phyloP scores from a whole-genome alignment of 2,329 filamentous ascomycete genomes.

The Lomentospora prolificans region DNA sequence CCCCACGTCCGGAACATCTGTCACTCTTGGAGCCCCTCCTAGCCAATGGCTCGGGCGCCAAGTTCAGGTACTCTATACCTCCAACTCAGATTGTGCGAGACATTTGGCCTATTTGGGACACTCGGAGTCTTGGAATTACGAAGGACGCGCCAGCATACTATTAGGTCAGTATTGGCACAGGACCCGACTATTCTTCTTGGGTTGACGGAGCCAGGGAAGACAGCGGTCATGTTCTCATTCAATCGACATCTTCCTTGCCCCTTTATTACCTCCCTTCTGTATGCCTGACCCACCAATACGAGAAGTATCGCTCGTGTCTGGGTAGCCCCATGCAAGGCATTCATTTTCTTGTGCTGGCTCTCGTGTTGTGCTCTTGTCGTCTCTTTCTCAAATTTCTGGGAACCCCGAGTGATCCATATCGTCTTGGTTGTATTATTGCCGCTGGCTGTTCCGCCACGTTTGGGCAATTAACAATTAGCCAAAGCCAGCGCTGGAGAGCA shows the following conservation, averaged over 20 bases:
- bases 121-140: background rate
- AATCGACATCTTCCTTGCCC: too few species aligned
- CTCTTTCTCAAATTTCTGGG: background rate
- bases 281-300: background rate
- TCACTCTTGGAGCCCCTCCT: background rate
- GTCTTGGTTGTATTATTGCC: too few species aligned
- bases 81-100: background rate
- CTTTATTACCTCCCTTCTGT: too few species aligned
- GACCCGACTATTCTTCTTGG: background rate
- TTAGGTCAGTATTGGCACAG: background rate
- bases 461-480: too few species aligned
- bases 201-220: background rate
- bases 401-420: too few species aligned
- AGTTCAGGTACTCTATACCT: background rate
- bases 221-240: too few species aligned
- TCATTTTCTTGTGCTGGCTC: too few species aligned
- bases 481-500: too few species aligned
- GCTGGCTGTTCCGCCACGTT: too few species aligned
- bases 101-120: background rate
- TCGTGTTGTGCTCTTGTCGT: background rate
- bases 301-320: background rate
- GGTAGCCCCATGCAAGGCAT: too few species aligned
- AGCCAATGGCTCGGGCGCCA: background rate
- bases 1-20: background rate
- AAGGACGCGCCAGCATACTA: background rate